Evolutionary conservation across 352 stramenopile genomes (phyloP).

Genomic region (Aphanomyces cochlioides): DNA sequence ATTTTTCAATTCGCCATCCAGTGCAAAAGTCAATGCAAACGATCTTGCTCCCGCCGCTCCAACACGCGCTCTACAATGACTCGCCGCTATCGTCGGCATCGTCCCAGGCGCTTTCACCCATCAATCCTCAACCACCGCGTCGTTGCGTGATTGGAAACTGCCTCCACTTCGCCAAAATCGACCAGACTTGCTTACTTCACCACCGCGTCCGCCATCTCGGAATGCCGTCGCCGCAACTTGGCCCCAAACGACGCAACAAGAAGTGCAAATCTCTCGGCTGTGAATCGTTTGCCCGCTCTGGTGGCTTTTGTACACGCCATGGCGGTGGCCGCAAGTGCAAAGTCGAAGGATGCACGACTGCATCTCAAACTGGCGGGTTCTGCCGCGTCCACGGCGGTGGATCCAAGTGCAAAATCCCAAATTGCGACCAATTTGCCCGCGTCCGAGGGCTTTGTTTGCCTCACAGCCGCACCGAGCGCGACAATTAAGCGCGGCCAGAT

Average conservation of each 20-base stretch:
- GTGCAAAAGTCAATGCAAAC: neutral
- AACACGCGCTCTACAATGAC: too few species aligned
- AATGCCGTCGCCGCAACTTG: neutral
- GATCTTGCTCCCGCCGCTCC: neutral
- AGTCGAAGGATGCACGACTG: conserved; percentile 63
- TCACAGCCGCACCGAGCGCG: neutral
- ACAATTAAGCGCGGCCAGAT: neutral
- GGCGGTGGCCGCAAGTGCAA: conserved; percentile 64
- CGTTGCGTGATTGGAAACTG: neutral
- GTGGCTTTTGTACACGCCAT: conserved; percentile 34
- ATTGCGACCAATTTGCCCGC: conserved; percentile 14
- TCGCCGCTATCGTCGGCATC: neutral
- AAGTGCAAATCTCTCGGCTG: neutral
- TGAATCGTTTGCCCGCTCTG: conserved; percentile 8
- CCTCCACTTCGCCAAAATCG: conserved; percentile 21
- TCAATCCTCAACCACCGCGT: neutral
- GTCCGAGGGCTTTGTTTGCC: conserved; percentile 3
- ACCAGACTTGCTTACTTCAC: conserved; percentile 21
- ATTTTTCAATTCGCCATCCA: neutral
- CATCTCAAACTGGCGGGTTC: conserved; percentile 55
- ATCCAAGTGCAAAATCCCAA: conserved; percentile 31
- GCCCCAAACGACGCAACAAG: conserved; percentile 10
- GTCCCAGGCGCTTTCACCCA: neutral
- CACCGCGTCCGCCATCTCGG: neutral
- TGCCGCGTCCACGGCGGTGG: conserved; percentile 70